These are phyloP conservation scores for Conoideocrella luteorostrata DNA, from an alignment of 2,329 filamentous ascomycete genomes.

Conservation along the genomic window DNA sequence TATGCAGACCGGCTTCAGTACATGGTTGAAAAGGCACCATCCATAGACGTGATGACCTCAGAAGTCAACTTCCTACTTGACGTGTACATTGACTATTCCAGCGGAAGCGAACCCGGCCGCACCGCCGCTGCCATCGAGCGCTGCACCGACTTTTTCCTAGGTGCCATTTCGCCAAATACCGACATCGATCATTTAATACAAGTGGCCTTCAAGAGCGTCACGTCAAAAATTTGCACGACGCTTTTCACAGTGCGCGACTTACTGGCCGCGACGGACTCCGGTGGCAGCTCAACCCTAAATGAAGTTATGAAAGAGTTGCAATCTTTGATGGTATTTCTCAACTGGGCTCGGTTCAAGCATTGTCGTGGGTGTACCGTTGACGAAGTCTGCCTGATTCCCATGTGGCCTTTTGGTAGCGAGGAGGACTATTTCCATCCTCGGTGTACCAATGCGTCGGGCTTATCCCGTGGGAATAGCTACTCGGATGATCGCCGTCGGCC, in stretches of 20 bases:
- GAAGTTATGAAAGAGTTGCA: background rate
- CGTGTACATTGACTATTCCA: conserved; percentile 31
- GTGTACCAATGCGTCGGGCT: background rate
- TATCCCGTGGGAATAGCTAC: background rate
- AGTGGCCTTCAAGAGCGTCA: background rate
- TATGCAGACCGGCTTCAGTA: conserved; percentile 47
- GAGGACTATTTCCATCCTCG: conserved; percentile 3
- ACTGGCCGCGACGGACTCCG: background rate
- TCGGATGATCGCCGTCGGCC: too few relatives aligned
- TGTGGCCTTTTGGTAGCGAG: conserved; percentile 2
- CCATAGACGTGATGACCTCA: conserved; percentile 15
- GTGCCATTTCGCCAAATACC: background rate
- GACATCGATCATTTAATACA: background rate
- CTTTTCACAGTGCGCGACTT: background rate
- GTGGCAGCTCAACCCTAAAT: background rate
- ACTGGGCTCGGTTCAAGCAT: background rate
- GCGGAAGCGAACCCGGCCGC: background rate
- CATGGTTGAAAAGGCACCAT: conserved; percentile 19
- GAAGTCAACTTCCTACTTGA: conserved; percentile 28
- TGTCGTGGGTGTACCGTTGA: background rate
- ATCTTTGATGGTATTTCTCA: background rate
- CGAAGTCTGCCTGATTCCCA: conserved; percentile 2
- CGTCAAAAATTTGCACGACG: background rate
- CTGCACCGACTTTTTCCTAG: background rate
- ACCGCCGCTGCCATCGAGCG: background rate